Evolutionary conservation across 2,329 filamentous ascomycete species (phyloP), one percentile per base, ranked within the genome.

Genomic region (Talaromyces sp.): DNA sequence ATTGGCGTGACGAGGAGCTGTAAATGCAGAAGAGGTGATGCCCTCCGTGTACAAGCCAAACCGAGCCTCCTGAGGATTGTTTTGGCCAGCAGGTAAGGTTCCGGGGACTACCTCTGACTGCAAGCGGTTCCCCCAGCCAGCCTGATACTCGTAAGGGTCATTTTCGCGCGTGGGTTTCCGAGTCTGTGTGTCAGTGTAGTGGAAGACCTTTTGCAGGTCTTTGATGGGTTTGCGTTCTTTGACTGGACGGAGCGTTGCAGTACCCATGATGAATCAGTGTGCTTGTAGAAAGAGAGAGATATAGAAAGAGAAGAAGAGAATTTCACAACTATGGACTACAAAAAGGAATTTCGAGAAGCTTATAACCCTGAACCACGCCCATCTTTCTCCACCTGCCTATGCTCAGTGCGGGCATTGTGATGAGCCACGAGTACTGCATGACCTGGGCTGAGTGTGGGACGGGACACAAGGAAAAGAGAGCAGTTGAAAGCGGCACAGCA

Each of bases 71-170:
- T 73, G 72, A 8, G 72, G 72, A 38, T 68, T 71, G 56, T 72
- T 74, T 59, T 70, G 69, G 10, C 67, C 72, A 4, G 67, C 64
- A 21, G 72, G 70, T 12, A 68, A 58, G 9, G 69, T 71, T 0
- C 71, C 71, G 5, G 70, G 67, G 19, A 73, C 69, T 17, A 72
- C 70, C 61, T 73, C 71, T 4, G 70, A 70, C 55, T 70, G 67
- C 58, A 66, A 65, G n/a, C 66, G 65, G 57, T 72, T 72, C 4
- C 68, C 68, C 61, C 69, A 72, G 6, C 69, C 70, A 12, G 66
- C 57, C 35, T 64, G 64, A 41, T 72, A 72, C 43, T 69, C 68
- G 53, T 72, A 70, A 0, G 67, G 69, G 57, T 70, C 69, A 50
- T 70, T 68, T 9, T 69, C 68, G 27, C 68, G 65, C 12, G 68